Percentiles rank a stretch among this genome's conserved stretches.
These are phyloP conservation scores for Microascus cirrosus DNA, from an alignment of 2,329 filamentous ascomycete species.

Conservation along the genomic window DNA sequence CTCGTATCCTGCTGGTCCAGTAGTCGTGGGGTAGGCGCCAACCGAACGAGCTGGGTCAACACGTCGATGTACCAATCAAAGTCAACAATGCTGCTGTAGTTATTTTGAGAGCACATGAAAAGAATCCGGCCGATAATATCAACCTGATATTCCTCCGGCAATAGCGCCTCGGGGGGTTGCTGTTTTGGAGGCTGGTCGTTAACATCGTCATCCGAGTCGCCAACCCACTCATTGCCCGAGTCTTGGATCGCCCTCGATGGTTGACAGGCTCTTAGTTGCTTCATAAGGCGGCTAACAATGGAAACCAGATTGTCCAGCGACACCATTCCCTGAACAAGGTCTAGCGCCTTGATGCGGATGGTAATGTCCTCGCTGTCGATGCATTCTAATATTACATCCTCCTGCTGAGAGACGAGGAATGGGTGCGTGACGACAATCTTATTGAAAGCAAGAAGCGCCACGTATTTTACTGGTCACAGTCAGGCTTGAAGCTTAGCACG, in stretches of 20 bases:
- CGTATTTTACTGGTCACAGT: constrained; percentile 72
- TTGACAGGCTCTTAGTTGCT: constrained; percentile 62
- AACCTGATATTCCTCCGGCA: constrained; percentile 77
- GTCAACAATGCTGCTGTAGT: constrained; percentile 74
- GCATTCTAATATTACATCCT: constrained; percentile 92
- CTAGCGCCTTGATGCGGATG: constrained; percentile 84
- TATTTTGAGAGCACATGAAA: constrained; percentile 80
- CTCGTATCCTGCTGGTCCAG: constrained; percentile 19
- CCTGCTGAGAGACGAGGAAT: constrained; percentile 78
- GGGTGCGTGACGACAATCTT: constrained; percentile 87
- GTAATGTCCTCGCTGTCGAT: constrained; percentile 94
- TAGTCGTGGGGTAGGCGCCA: constrained; percentile 42
- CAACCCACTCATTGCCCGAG: constrained; percentile 1
- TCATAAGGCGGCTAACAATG: constrained; percentile 78
- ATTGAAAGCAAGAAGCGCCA: constrained; percentile 88
- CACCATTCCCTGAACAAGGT: constrained; percentile 90
- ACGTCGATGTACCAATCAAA: constrained; percentile 98
- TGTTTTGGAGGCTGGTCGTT: constrained; percentile 33
- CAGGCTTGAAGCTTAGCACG: constrained; percentile 6
- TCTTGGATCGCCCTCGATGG: background rate
- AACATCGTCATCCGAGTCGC: constrained; percentile 2
- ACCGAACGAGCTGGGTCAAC: constrained; percentile 70
- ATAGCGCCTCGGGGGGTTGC: constrained; percentile 8
- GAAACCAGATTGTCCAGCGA: constrained; percentile 72
- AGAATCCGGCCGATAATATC: constrained; percentile 77